Percentiles rank a stretch among this genome's conserved stretches.
phyloP scores from a whole-genome alignment of 768 basidiomycete species.

The Mycena vulgaris region DNA sequence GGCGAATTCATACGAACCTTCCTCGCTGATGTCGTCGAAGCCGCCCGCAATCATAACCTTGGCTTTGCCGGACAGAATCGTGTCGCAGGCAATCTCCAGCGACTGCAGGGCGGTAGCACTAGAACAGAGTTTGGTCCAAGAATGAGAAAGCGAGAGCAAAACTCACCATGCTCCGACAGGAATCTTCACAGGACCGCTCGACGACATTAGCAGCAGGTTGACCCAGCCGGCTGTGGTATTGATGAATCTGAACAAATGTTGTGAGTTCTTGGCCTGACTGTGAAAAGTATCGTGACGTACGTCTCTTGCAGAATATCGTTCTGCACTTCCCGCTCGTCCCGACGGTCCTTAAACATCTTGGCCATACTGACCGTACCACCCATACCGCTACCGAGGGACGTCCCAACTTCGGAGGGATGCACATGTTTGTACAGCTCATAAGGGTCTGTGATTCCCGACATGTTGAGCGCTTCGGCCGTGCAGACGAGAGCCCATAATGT shows the following conservation, averaged over 20 bases:
- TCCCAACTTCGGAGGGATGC: constrained; percentile 97
- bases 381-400: constrained; percentile 96
- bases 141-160: not conserved
- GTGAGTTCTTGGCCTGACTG: constrained; percentile 21
- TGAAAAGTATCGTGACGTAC: constrained; percentile 60
- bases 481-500: constrained; percentile 96
- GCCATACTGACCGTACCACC: constrained; percentile 92
- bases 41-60: constrained; percentile 99
- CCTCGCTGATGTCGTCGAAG: constrained; percentile 98
- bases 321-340: constrained; percentile 98
- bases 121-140: constrained; percentile 7
- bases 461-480: constrained; percentile 95
- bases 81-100: constrained; percentile 97
- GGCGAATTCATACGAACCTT: constrained; percentile 98
- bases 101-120: constrained; percentile 98
- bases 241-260: constrained; percentile 80
- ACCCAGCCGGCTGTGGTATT: constrained; percentile 99
- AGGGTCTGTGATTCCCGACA: constrained; percentile 97
- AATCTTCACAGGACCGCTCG: constrained; percentile 98
- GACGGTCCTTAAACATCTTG: constrained; percentile 99
- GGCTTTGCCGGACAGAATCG: constrained; percentile 94
- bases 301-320: constrained; percentile 99
- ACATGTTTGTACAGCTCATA: constrained; percentile 98
- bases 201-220: constrained; percentile 94
- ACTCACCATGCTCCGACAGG: constrained; percentile 97